Percentiles rank a stretch among this genome's conserved stretches.
These are phyloP conservation scores for Brasilioporus rufonigricans DNA, from an alignment of 768 basidiomycete species.

Conservation along the genomic window DNA sequence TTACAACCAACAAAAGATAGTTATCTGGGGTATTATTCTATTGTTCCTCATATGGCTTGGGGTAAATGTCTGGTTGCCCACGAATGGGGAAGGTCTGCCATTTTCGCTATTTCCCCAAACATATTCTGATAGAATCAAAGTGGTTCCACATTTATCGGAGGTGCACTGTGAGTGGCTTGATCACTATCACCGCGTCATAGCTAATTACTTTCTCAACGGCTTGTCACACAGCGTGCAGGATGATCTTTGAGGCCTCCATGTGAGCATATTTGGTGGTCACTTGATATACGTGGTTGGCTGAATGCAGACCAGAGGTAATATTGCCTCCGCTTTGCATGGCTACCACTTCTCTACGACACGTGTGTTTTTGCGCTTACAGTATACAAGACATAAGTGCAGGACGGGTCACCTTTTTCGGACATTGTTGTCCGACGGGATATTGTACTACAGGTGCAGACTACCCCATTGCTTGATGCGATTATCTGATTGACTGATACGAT, in stretches of 20 bases:
- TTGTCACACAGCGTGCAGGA: conserved; percentile 35
- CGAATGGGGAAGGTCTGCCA: conserved; percentile 45
- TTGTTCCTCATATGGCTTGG: too few species aligned
- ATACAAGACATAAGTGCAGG: conserved; percentile 26
- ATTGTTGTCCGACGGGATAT: too few species aligned
- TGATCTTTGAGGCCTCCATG: conserved; percentile 35
- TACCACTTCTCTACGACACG: too few species aligned
- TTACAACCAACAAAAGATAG: neutral
- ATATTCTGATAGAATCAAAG: conserved; percentile 2
- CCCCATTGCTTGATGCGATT: neutral
- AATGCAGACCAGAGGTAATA: conserved; percentile 10
- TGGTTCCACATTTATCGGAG: conserved; percentile 11
- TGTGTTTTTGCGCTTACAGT: conserved; percentile 34
- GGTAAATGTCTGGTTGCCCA: conserved; percentile 58
- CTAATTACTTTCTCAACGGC: neutral
- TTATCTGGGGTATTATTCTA: conserved; percentile 9
- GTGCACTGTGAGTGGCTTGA: conserved; percentile 12
- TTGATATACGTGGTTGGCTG: neutral
- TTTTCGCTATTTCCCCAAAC: neutral
- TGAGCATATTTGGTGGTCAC: conserved; percentile 7
- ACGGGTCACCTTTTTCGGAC: conserved; percentile 19
- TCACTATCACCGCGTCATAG: conserved; percentile 34
- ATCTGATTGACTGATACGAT: neutral
- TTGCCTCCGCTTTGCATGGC: conserved; percentile 39
- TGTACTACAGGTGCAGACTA: too few species aligned